phyloP scores from a whole-genome alignment of 306 rosid genomes.

The Abrus pulchellus region DNA sequence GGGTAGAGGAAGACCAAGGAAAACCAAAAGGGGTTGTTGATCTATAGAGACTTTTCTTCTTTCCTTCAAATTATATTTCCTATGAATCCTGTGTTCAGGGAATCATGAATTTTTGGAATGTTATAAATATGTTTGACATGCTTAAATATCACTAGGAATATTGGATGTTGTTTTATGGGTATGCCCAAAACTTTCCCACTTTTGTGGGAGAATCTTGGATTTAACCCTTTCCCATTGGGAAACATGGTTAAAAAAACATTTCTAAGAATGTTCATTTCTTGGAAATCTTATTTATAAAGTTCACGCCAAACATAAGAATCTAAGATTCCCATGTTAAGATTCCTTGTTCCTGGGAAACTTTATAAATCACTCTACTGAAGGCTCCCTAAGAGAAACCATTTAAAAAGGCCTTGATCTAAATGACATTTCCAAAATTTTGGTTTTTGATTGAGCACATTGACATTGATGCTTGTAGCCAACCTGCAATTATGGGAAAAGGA shows the following conservation, averaged over 20 bases:
- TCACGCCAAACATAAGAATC: neutral
- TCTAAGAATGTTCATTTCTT: neutral
- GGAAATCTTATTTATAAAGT: neutral
- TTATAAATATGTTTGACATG: neutral
- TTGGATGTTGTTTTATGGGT: neutral
- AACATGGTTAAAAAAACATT: neutral
- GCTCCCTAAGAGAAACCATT: neutral
- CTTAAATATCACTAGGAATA: neutral
- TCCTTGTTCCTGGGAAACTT: too few species aligned
- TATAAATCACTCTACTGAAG: too few species aligned
- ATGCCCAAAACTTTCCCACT: neutral
- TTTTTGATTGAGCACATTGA: neutral
- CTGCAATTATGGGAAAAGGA: neutral
- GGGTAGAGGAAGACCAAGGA: neutral
- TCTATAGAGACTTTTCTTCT: neutral
- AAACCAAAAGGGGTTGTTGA: neutral
- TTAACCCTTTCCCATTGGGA: neutral
- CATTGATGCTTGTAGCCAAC: constrained; percentile 4
- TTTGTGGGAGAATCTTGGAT: neutral
- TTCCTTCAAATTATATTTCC: neutral
- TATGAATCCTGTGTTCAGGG: neutral
- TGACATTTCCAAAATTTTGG: neutral
- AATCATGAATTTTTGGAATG: neutral
- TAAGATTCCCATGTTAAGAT: neutral
- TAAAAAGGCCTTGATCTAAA: neutral